A percentile compares a stretch with the other conserved stretches of the same genome.
Evolutionary conservation across 495 filamentous ascomycete genomes (phyloP).

Genomic region (Bombardia bombarda): DNA sequence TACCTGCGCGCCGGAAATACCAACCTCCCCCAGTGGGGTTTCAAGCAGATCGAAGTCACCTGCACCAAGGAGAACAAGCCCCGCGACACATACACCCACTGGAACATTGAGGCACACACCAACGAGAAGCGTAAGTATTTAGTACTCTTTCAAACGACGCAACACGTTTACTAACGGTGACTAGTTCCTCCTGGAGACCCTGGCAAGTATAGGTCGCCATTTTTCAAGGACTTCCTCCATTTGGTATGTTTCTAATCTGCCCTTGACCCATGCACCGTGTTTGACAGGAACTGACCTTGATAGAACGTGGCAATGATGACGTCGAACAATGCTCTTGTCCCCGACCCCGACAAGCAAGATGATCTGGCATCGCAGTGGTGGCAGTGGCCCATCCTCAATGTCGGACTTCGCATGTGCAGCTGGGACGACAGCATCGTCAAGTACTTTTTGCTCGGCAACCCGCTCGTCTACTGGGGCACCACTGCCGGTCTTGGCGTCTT

Average conservation of each 20-base stretch:
- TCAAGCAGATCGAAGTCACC: slow-evolving; percentile 98
- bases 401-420: slow-evolving; percentile 94
- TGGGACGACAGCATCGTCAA: slow-evolving; percentile 96
- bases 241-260: no score
- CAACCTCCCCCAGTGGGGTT: slow-evolving; percentile 97
- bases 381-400: slow-evolving; percentile 96
- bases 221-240: slow-evolving; percentile 93
- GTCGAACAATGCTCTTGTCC: slow-evolving; percentile 96
- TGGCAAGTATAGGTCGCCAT: slow-evolving; percentile 91
- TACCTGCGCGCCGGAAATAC: slow-evolving; percentile 94
- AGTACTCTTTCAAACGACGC: neutral
- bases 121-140: slow-evolving; percentile 81
- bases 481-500: slow-evolving; percentile 71
- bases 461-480: slow-evolving; percentile 90
- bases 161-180: slow-evolving; percentile 13
- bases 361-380: slow-evolving; percentile 94
- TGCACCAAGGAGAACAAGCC: slow-evolving; percentile 93
- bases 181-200: slow-evolving; percentile 85
- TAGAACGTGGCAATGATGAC: slow-evolving; percentile 99
- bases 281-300: neutral
- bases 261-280: neutral
- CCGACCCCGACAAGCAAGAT: slow-evolving; percentile 98
- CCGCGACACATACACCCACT: slow-evolving; percentile 89
- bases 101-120: slow-evolving; percentile 93
- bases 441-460: slow-evolving; percentile 97